These are phyloP conservation scores for Puccinia horiana DNA, from an alignment of 1,284 basidiomycete genomes.

Conservation along the genomic window DNA sequence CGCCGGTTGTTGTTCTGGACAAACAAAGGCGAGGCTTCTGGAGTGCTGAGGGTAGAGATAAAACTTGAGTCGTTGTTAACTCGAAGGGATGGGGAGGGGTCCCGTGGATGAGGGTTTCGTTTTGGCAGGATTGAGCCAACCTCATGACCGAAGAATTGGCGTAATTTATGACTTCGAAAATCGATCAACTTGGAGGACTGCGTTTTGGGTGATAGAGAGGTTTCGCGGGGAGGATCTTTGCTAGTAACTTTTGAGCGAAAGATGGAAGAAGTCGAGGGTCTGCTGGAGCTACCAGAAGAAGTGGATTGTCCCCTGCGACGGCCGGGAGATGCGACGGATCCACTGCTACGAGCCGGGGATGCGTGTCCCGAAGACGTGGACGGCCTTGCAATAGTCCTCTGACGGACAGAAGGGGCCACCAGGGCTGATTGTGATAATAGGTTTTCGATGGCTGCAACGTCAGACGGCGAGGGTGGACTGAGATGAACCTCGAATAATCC, in stretches of 20 bases:
- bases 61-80: not conserved
- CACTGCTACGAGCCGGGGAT: too few species aligned
- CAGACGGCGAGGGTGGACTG: not conserved
- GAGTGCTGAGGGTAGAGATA: not conserved
- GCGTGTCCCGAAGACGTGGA: not conserved
- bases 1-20: not conserved
- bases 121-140: not conserved
- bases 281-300: not conserved
- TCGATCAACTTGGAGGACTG: not conserved
- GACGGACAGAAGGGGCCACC: not conserved
- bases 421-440: not conserved
- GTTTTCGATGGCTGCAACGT: not conserved
- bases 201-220: not conserved
- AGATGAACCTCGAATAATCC: not conserved
- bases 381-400: not conserved
- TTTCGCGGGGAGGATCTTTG: not conserved
- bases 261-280: not conserved
- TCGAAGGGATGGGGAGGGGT: not conserved
- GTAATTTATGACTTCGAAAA: not conserved
- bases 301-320: not conserved
- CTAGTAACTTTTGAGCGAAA: too few species aligned
- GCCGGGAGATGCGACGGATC: not conserved
- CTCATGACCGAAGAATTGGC: not conserved
- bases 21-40: not conserved
- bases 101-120: not conserved